Conservation (phyloP, 2,329 filamentous ascomycete species). For the Lecanicillium sp. region DNA sequence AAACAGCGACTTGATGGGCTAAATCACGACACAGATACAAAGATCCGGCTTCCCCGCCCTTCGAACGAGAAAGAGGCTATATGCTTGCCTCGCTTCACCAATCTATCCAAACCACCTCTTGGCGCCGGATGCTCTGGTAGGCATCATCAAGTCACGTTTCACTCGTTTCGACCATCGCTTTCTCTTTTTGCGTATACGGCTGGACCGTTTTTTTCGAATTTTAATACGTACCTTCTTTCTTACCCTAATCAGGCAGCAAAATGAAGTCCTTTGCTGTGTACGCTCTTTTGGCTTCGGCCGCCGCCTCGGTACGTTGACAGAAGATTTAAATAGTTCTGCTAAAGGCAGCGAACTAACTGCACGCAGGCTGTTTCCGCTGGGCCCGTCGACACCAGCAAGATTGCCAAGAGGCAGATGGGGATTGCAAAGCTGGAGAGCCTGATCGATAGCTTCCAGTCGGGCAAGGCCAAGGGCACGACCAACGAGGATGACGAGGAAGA, state of each 20-base stretch:
- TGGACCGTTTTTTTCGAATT: too few species aligned
- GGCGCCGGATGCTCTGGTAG: conserved; percentile 8
- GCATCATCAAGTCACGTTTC: too few species aligned
- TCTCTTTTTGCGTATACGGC: too few species aligned
- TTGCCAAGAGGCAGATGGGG: conserved; percentile 1
- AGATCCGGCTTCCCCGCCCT: background rate
- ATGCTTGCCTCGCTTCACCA: conserved; percentile 1
- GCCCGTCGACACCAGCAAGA: conserved; percentile 5
- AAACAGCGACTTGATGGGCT: too few species aligned
- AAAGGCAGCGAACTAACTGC: background rate
- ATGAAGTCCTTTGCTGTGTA: conserved; percentile 19
- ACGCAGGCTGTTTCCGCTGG: conserved; percentile 4
- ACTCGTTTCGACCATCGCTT: too few species aligned
- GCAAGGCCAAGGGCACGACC: background rate
- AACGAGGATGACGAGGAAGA: background rate
- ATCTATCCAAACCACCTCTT: background rate
- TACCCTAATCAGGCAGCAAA: conserved; percentile 4
- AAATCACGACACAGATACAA: background rate
- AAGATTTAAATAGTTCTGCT: background rate
- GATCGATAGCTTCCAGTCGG: conserved; percentile 1
- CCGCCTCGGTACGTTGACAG: conserved; percentile 17
- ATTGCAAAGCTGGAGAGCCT: conserved; percentile 15
- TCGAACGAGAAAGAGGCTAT: background rate
- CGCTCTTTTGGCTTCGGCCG: conserved; percentile 17
- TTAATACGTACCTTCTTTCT: too few species aligned